Conservation (phyloP, 345 rosid genomes). For the Gossypium arboreum region DNA sequence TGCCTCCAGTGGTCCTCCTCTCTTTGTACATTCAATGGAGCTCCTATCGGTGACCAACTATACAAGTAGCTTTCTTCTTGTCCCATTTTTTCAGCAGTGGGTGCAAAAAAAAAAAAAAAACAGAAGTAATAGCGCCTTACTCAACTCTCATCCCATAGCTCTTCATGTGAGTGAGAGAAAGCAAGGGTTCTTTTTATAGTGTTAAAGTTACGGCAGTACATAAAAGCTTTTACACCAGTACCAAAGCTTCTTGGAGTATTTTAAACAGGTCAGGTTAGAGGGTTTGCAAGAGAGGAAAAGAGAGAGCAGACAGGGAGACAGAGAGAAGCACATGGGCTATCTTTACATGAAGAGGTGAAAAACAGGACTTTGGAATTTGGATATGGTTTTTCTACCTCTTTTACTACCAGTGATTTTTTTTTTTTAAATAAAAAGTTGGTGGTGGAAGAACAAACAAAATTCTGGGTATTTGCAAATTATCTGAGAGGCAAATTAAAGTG, state of each 20-base stretch:
- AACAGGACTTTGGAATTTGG: constrained; percentile 37
- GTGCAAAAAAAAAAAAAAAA: not conserved
- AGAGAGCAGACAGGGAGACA: not conserved
- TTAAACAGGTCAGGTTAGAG: constrained; percentile 8
- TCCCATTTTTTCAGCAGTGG: constrained; percentile 21
- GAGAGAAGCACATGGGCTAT: constrained; percentile 23
- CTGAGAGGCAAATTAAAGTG: not conserved
- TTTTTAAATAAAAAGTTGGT: too few species aligned
- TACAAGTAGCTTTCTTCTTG: constrained; percentile 19
- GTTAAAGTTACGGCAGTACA: constrained; percentile 23
- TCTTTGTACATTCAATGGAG: constrained; percentile 53
- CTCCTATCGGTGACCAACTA: constrained; percentile 65
- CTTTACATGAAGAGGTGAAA: constrained; percentile 17
- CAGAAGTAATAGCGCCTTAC: not conserved
- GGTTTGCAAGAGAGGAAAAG: constrained; percentile 12
- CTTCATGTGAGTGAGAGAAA: constrained; percentile 5
- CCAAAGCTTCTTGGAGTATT: constrained; percentile 17
- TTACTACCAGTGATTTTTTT: not conserved
- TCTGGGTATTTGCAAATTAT: constrained; percentile 12
- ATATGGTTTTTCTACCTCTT: not conserved
- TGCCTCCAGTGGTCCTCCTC: constrained; percentile 49
- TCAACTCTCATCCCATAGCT: constrained; percentile 26
- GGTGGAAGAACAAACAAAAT: constrained; percentile 13
- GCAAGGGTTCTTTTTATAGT: not conserved
- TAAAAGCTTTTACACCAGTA: constrained; percentile 18